A percentile compares a stretch with the other conserved stretches of the same genome.
Evolutionary conservation across 108 stramenopile species (phyloP).

Genomic region (Skeletonema marinoi): DNA sequence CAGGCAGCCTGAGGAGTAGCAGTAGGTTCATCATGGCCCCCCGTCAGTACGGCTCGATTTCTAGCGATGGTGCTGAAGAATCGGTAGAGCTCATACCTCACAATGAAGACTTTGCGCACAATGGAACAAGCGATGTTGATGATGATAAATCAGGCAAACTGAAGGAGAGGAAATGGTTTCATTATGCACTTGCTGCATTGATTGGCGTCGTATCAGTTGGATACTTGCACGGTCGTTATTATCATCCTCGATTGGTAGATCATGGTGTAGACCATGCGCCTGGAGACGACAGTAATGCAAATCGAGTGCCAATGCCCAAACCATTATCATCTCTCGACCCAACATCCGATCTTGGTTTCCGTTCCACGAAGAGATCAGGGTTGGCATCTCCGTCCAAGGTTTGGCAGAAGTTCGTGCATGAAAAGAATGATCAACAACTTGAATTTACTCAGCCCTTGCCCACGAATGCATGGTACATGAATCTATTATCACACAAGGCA

Average conservation of each 20-base stretch:
- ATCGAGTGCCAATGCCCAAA: constrained; percentile 37
- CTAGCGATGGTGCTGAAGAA: constrained; percentile 9
- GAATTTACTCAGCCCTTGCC: constrained; percentile 55
- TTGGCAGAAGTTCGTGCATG: constrained; percentile 30
- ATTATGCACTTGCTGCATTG: constrained; percentile 10
- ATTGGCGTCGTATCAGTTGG: constrained; percentile 6
- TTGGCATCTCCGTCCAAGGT: constrained; percentile 39
- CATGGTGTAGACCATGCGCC: not conserved
- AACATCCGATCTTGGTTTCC: constrained; percentile 30
- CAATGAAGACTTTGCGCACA: not conserved
- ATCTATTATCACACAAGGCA: constrained; percentile 59
- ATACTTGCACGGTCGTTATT: constrained; percentile 3
- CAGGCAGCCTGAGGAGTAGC: too few relatives aligned
- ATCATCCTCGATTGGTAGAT: not conserved
- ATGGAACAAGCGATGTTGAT: not conserved
- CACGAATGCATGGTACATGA: constrained; percentile 89
- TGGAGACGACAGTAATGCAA: not conserved
- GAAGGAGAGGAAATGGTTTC: not conserved
- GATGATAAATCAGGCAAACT: not conserved
- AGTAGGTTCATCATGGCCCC: constrained; percentile 13
- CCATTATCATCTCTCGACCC: constrained; percentile 41
- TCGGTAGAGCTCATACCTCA: constrained; percentile 9
- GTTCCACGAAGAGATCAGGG: constrained; percentile 34
- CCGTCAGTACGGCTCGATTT: constrained; percentile 21
- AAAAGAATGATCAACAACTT: not conserved